Conservation (phyloP, 345 rosid species). For the Sapria himalayana region DNA sequence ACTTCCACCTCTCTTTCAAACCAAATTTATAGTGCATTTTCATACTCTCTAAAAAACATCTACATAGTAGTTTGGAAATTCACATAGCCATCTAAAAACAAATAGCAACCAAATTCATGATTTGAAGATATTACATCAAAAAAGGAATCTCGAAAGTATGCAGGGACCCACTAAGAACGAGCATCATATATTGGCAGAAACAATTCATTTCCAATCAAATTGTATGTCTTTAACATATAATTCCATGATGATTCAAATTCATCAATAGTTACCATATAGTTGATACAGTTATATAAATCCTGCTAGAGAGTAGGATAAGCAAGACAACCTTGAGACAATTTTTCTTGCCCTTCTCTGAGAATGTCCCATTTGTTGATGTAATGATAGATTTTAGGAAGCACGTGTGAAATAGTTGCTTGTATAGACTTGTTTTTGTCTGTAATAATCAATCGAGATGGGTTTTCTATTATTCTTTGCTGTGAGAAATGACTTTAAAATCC, state of each 20-base stretch:
- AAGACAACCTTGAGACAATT: constrained; percentile 37
- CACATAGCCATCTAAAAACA: constrained; percentile 46
- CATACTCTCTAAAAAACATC: constrained; percentile 36
- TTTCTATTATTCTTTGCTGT: constrained; percentile 36
- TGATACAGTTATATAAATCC: constrained; percentile 43
- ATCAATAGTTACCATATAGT: constrained; percentile 35
- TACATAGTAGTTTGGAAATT: constrained; percentile 41
- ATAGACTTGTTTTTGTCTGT: constrained; percentile 64
- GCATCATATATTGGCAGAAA: constrained; percentile 42
- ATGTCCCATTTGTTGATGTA: constrained; percentile 63
- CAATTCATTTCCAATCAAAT: constrained; percentile 38
- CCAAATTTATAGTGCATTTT: constrained; percentile 35
- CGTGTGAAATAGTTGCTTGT: constrained; percentile 33
- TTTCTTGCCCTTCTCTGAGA: constrained; percentile 56
- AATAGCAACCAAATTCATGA: constrained; percentile 27
- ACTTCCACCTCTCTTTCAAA: constrained; percentile 43
- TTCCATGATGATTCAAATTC: constrained; percentile 45
- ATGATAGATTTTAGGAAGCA: constrained; percentile 37
- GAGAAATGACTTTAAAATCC: constrained; percentile 41
- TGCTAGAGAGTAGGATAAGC: constrained; percentile 38
- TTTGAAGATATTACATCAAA: constrained; percentile 42
- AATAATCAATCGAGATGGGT: constrained; percentile 35
- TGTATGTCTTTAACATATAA: constrained; percentile 25
- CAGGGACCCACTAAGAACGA: constrained; percentile 57
- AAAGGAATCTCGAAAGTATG: constrained; percentile 39